phyloP scores from a whole-genome alignment of 2,329 filamentous ascomycete species.

The Dendryphion nanum region DNA sequence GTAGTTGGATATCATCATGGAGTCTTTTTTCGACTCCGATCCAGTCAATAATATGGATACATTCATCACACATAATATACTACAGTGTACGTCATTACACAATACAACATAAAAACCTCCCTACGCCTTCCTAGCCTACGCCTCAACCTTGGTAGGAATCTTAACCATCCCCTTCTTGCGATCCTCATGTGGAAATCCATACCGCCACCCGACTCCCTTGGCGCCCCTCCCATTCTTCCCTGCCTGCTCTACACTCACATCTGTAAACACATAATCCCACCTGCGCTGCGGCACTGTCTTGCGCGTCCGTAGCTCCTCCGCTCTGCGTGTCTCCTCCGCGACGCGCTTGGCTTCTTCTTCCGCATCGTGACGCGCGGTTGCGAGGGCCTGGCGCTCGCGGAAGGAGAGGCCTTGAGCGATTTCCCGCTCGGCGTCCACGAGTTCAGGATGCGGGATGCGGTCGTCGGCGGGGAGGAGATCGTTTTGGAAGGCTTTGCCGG shows the following conservation, averaged over 20 bases:
- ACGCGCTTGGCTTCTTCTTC: conserved; percentile 37
- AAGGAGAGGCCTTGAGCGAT: conserved; percentile 24
- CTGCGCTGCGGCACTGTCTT: conserved; percentile 49
- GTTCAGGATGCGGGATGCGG: conserved; percentile 63
- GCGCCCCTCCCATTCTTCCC: conserved; percentile 55
- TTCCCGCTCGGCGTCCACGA: conserved; percentile 49
- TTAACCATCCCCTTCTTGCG: conserved; percentile 63
- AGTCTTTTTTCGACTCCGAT: too few relatives aligned
- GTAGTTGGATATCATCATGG: too few relatives aligned
- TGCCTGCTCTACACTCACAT: conserved; percentile 56
- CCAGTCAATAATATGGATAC: too few relatives aligned
- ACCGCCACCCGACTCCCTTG: conserved; percentile 57
- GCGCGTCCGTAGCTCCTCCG: conserved; percentile 45
- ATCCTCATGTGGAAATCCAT: conserved; percentile 62
- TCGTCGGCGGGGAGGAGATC: conserved; percentile 61
- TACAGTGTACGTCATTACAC: too few relatives aligned
- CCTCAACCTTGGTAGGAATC: conserved; percentile 60
- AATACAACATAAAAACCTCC: too few relatives aligned
- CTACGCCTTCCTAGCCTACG: conserved; percentile 18
- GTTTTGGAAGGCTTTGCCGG: conserved; percentile 60
- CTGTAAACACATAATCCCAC: conserved; percentile 61
- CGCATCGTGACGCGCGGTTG: conserved; percentile 23
- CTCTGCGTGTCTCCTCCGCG: conserved; percentile 43
- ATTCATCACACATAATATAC: too few relatives aligned
- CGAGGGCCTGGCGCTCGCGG: conserved; percentile 35